phyloP scores from a whole-genome alignment of 2,329 filamentous ascomycete genomes.

The Ustilaginoidea virens region DNA sequence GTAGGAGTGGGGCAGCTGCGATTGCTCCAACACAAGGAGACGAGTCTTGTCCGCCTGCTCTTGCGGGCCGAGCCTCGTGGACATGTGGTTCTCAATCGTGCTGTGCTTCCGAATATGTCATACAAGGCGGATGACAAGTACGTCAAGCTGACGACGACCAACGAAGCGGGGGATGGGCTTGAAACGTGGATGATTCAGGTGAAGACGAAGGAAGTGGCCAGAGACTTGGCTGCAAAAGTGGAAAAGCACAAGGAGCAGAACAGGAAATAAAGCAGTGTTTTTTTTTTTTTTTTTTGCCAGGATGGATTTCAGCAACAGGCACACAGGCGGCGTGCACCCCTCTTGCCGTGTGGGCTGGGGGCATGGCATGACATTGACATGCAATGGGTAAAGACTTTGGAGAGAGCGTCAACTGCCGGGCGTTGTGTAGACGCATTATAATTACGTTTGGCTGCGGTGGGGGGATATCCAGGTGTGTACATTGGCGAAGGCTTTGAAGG shows the following conservation, averaged over 20 bases:
- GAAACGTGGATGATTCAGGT: constrained; percentile 61
- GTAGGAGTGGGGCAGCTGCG: constrained; percentile 59
- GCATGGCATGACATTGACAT: no score
- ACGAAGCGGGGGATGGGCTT: constrained; percentile 40
- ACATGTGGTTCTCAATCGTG: constrained; percentile 56
- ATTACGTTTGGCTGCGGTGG: constrained; percentile 1
- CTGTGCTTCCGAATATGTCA: constrained; percentile 41
- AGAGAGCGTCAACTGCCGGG: constrained; percentile 4
- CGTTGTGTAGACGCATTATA: constrained; percentile 6
- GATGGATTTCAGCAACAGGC: no score
- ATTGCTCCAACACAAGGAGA: constrained; percentile 58
- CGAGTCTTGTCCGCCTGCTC: constrained; percentile 50
- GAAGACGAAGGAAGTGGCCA: constrained; percentile 45
- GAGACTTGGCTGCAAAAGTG: constrained; percentile 33
- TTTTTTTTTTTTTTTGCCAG: no score
- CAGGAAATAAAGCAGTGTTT: constrained; percentile 33
- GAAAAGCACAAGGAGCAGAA: constrained; percentile 41
- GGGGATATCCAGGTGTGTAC: no score
- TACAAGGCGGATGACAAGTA: constrained; percentile 50
- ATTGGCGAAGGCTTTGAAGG: no score
- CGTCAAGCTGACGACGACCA: constrained; percentile 41
- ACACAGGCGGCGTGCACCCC: no score
- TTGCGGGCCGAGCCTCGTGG: constrained; percentile 63
- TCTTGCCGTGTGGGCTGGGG: no score
- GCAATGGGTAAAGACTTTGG: constrained; percentile 1